phyloP scores from a whole-genome alignment of 1,284 basidiomycete genomes.

The Coniferiporia sulphurascens region DNA sequence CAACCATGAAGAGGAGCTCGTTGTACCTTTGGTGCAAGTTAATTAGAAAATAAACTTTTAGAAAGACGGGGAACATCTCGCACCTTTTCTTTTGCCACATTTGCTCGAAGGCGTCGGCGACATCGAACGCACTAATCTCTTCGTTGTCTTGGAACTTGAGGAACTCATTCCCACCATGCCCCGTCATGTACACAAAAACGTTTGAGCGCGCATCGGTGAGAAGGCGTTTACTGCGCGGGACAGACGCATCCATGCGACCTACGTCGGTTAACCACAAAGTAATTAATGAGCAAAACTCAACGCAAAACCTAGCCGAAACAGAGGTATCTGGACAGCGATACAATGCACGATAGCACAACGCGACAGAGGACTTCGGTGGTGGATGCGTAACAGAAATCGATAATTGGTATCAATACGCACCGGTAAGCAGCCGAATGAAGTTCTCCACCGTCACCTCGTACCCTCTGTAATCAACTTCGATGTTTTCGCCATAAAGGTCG shows the following conservation, averaged over 20 bases:
- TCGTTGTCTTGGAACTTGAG: slow-evolving; percentile 99
- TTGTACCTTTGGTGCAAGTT: slow-evolving; percentile 65
- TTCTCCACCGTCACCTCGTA: slow-evolving; percentile 98
- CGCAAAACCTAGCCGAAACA: not conserved
- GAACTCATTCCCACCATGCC: slow-evolving; percentile 97
- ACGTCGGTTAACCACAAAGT: not conserved
- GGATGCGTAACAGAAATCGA: not conserved
- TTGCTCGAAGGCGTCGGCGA: slow-evolving; percentile 95
- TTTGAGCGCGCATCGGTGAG: slow-evolving; percentile 91
- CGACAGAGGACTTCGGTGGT: no score
- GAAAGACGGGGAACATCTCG: slow-evolving; percentile 21
- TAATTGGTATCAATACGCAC: slow-evolving; percentile 36
- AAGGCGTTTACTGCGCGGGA: slow-evolving; percentile 89
- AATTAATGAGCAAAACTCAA: not conserved
- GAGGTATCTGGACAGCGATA: not conserved
- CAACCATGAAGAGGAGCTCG: slow-evolving; percentile 96
- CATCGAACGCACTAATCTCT: slow-evolving; percentile 93
- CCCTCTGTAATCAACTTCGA: slow-evolving; percentile 97
- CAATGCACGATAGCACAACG: not conserved
- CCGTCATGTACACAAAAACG: slow-evolving; percentile 97
- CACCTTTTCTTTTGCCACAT: slow-evolving; percentile 97
- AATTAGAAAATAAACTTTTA: not conserved
- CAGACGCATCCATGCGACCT: slow-evolving; percentile 71
- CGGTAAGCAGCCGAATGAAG: slow-evolving; percentile 87
- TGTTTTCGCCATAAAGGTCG: slow-evolving; percentile 93